Evolutionary conservation across 148 eudicot species (phyloP).

Genomic region (Vaccinium macrocarpon): DNA sequence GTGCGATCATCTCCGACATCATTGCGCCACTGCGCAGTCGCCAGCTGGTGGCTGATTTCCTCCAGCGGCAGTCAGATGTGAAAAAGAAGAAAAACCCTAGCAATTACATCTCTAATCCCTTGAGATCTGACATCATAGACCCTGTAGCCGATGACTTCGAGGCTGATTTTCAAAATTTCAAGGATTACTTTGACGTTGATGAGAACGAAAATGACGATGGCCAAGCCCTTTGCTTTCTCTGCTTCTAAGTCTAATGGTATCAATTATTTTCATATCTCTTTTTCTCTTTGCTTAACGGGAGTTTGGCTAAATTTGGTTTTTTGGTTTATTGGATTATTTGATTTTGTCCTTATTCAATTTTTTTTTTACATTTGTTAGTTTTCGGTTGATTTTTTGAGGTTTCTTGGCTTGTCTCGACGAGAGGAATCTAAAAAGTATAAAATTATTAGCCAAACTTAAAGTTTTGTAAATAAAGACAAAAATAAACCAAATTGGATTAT

Average conservation of each 20-base stretch:
- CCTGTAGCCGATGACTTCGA: constrained; percentile 58
- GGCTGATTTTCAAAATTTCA: constrained; percentile 73
- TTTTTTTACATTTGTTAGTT: too few species aligned
- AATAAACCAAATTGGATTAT: too few species aligned
- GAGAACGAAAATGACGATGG: constrained; percentile 22
- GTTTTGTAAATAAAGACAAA: too few species aligned
- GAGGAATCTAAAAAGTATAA: too few species aligned
- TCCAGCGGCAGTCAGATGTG: constrained; percentile 41
- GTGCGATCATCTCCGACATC: constrained; percentile 70
- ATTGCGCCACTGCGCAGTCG: constrained; percentile 35
- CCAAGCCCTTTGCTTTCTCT: constrained; percentile 39
- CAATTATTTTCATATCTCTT: background rate
- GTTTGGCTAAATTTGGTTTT: too few species aligned
- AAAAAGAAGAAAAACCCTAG: constrained; percentile 17
- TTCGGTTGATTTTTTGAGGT: too few species aligned
- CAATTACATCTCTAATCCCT: constrained; percentile 50
- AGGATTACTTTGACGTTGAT: constrained; percentile 25
- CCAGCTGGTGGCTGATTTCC: constrained; percentile 44
- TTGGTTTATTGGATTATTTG: too few species aligned
- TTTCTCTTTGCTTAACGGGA: too few species aligned
- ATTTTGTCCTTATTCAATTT: too few species aligned
- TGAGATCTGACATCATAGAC: constrained; percentile 42
- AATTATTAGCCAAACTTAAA: too few species aligned
- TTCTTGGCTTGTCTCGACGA: too few species aligned
- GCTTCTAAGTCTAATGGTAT: constrained; percentile 42